A percentile compares a stretch with the other conserved stretches of the same genome.
These are phyloP conservation scores for Vitis vinifera DNA, from an alignment of 164 flowering plant species.

Conservation along the genomic window ASM3070453v1 NC_081812.1:20514001-20514500, in stretches of 20 bases:
- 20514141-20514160: too few relatives aligned
- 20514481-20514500: too few relatives aligned
- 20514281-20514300: conserved; percentile 68
- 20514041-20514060: not conserved
- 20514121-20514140: too few relatives aligned
- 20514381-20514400: conserved; percentile 83
- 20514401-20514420: conserved; percentile 81
- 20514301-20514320: conserved; percentile 54
- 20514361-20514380: conserved; percentile 74
- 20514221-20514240: too few relatives aligned
- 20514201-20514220: too few relatives aligned
- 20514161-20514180: too few relatives aligned
- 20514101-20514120: too few relatives aligned
- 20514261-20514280: conserved; percentile 4
- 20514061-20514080: too few relatives aligned
- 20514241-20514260: not conserved
- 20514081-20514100: too few relatives aligned
- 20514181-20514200: too few relatives aligned
- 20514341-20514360: conserved; percentile 76
- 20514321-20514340: conserved; percentile 64
- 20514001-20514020: too few relatives aligned
- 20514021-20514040: too few relatives aligned
- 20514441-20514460: not conserved
- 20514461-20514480: not conserved
- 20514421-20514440: not conserved